Percentiles rank a stretch among this genome's conserved stretches.
These are phyloP conservation scores for Naganishia antarctica DNA, from an alignment of 768 basidiomycete species.

Conservation along the genomic window DNA sequence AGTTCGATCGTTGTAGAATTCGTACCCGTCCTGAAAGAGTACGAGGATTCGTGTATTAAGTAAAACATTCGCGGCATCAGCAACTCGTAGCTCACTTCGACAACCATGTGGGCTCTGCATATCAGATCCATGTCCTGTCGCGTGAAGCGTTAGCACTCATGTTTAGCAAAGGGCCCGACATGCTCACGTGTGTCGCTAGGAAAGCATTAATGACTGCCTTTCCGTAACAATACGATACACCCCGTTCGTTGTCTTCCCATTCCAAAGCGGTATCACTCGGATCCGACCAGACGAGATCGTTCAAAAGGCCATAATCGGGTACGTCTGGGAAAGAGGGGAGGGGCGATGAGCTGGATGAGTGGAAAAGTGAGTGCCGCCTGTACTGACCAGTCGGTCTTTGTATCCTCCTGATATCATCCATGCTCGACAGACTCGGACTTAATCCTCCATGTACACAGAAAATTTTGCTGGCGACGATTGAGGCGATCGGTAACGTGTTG, in stretches of 20 bases:
- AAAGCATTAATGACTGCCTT: constrained; percentile 96
- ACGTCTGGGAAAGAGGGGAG: constrained; percentile 60
- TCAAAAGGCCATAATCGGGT: constrained; percentile 93
- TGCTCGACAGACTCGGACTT: constrained; percentile 58
- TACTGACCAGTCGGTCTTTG: constrained; percentile 72
- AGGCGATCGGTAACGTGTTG: constrained; percentile 97
- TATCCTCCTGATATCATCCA: constrained; percentile 99
- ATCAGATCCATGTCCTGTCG: constrained; percentile 88
- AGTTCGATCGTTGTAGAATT: constrained; percentile 99
- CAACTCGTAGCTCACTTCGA: constrained; percentile 64
- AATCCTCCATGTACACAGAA: constrained; percentile 98
- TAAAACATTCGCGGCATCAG: not conserved
- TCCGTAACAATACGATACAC: constrained; percentile 98
- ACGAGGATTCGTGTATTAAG: not conserved
- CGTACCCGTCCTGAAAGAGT: constrained; percentile 62
- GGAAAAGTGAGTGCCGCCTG: no score
- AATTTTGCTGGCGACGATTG: constrained; percentile 97
- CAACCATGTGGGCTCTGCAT: constrained; percentile 99
- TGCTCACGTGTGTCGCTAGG: constrained; percentile 55
- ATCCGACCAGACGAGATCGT: constrained; percentile 96
- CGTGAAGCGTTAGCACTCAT: not conserved
- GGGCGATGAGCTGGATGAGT: not conserved
- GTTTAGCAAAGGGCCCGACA: not conserved
- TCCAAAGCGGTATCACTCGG: constrained; percentile 95
- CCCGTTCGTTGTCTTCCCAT: constrained; percentile 99